A percentile compares a stretch with the other conserved stretches of the same genome.
phyloP scores from a whole-genome alignment of 768 basidiomycete genomes.

The Zangia roseola region DNA sequence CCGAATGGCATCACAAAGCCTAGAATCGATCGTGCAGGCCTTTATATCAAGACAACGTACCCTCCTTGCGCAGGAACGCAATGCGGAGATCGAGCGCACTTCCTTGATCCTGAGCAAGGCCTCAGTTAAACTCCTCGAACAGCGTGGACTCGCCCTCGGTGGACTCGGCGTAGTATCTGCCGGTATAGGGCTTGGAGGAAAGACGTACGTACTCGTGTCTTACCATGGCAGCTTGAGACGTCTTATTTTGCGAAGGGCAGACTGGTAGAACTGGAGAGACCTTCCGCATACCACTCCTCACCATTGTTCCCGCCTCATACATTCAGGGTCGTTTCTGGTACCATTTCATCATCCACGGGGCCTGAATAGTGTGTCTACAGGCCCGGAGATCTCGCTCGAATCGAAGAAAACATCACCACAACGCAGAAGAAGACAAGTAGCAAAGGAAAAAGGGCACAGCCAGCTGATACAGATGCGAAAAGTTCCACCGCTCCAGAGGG shows the following conservation, averaged over 20 bases:
- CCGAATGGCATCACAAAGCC: conserved; percentile 7
- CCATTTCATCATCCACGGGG: neutral
- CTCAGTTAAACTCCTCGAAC: conserved; percentile 80
- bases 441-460: conserved; percentile 40
- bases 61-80: conserved; percentile 70
- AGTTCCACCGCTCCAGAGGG: conserved; percentile 55
- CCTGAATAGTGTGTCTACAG: conserved; percentile 37
- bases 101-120: conserved; percentile 81
- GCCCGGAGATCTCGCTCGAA: conserved; percentile 84
- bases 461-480: conserved; percentile 38
- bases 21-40: conserved; percentile 38
- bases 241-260: conserved; percentile 47
- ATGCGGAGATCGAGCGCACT: conserved; percentile 81
- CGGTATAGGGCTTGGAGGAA: conserved; percentile 88
- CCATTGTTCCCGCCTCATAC: conserved; percentile 82
- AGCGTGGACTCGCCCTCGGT: conserved; percentile 77
- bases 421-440: conserved; percentile 45
- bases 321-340: conserved; percentile 53
- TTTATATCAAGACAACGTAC: conserved; percentile 69
- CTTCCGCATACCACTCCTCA: conserved; percentile 72
- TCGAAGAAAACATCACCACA: conserved; percentile 66
- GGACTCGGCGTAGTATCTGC: conserved; percentile 69
- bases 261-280: conserved; percentile 82
- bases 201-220: conserved; percentile 56
- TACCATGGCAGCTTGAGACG: neutral